Conservation (phyloP, 2,329 filamentous ascomycete species). For the Stromatinia cepivora region DNA sequence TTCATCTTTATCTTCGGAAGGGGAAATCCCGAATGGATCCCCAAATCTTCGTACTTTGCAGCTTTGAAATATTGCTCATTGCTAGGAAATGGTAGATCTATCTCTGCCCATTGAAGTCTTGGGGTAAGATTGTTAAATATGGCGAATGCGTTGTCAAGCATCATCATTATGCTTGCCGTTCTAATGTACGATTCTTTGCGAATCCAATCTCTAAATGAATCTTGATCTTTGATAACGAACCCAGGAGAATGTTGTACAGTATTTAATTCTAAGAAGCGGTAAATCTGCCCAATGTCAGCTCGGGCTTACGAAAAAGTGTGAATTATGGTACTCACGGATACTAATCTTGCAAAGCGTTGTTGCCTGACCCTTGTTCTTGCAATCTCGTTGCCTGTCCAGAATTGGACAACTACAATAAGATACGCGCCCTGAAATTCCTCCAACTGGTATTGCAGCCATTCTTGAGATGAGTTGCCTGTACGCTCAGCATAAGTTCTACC, state of each 20-base stretch:
- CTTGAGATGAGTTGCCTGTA: constrained; percentile 30
- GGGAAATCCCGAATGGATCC: constrained; percentile 28
- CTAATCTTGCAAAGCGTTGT: constrained; percentile 36
- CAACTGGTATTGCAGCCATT: constrained; percentile 39
- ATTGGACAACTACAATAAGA: constrained; percentile 40
- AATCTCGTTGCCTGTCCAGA: constrained; percentile 37
- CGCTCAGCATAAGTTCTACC: constrained; percentile 34
- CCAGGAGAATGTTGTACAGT: constrained; percentile 34
- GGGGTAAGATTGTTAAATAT: constrained; percentile 40
- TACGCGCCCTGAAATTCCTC: constrained; percentile 41
- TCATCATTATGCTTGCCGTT: constrained; percentile 33
- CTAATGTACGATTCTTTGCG: constrained; percentile 38
- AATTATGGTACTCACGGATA: constrained; percentile 32
- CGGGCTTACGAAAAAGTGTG: not conserved
- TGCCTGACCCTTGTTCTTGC: constrained; percentile 38
- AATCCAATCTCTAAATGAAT: constrained; percentile 37
- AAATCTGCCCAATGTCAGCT: constrained; percentile 32
- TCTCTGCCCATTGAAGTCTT: constrained; percentile 40
- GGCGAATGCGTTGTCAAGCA: constrained; percentile 40
- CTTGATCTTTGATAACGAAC: constrained; percentile 35
- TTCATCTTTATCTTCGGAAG: constrained; percentile 36
- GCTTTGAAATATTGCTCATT: constrained; percentile 36
- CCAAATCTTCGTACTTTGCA: constrained; percentile 35
- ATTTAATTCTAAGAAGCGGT: constrained; percentile 34
- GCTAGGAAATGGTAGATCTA: constrained; percentile 37